Percentiles rank a stretch among this genome's conserved stretches.
Evolutionary conservation across 345 rosid genomes (phyloP).

Genomic region (Brassica rapa): DNA sequence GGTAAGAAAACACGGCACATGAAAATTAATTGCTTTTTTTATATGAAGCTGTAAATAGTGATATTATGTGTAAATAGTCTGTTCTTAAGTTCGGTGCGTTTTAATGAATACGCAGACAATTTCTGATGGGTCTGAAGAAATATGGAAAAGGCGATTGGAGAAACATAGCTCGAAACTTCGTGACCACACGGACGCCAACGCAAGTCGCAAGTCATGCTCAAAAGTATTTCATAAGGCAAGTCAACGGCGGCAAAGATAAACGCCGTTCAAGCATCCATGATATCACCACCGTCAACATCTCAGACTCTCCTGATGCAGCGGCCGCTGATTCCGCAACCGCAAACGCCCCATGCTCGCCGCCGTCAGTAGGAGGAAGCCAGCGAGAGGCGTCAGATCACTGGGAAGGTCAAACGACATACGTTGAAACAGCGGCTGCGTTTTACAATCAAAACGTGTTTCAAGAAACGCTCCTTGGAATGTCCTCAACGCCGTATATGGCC

Average conservation of each 20-base stretch:
- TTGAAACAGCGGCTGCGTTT: conserved; percentile 39
- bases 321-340: conserved; percentile 42
- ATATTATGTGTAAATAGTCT: too few relatives aligned
- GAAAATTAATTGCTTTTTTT: too few relatives aligned
- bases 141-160: conserved; percentile 99
- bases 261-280: conserved; percentile 97
- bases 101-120: conserved; percentile 57
- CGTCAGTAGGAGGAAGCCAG: conserved; percentile 43
- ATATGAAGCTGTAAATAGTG: too few relatives aligned
- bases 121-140: conserved; percentile 86
- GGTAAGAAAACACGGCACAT: too few relatives aligned
- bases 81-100: too few relatives aligned
- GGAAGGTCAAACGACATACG: conserved; percentile 36
- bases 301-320: conserved; percentile 50
- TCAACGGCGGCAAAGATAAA: conserved; percentile 94
- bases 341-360: conserved; percentile 46
- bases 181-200: conserved; percentile 86
- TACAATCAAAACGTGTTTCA: conserved; percentile 46
- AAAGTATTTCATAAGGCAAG: conserved; percentile 91
- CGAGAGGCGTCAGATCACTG: conserved; percentile 30
- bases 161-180: conserved; percentile 87
- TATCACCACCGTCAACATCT: conserved; percentile 76
- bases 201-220: conserved; percentile 99
- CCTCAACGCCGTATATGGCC: conserved; percentile 51
- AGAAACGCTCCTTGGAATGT: conserved; percentile 55